These are phyloP conservation scores for Cladosporium sp. DNA, from an alignment of 2,329 filamentous ascomycete genomes.

Conservation along the genomic window DNA sequence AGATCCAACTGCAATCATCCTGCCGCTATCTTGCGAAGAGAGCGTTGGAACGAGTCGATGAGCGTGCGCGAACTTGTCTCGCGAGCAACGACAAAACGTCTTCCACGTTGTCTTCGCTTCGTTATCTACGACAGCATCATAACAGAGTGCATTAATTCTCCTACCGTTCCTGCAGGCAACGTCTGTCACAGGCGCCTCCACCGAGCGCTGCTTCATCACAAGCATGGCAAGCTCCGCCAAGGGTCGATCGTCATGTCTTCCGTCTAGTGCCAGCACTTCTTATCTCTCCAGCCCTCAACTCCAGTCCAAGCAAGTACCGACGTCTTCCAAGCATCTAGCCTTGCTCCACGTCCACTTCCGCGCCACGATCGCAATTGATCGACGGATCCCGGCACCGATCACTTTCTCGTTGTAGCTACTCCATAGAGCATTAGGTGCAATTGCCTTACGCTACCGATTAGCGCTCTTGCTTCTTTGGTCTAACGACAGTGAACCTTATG, in stretches of 20 bases:
- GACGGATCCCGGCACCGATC: slow-evolving; percentile 5
- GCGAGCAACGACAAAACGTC: too few species aligned
- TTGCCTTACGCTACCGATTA: neutral
- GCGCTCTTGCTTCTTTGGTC: neutral
- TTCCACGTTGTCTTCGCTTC: too few species aligned
- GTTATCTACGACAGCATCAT: neutral
- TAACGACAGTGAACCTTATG: neutral
- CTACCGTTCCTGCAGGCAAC: slow-evolving; percentile 1
- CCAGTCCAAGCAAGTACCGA: neutral
- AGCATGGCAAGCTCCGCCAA: slow-evolving; percentile 1
- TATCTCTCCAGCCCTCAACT: neutral
- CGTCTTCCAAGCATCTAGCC: neutral
- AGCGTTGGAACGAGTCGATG: too few species aligned
- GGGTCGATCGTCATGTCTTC: neutral
- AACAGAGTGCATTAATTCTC: neutral
- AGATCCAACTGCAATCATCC: neutral
- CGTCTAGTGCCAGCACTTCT: neutral
- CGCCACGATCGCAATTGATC: neutral
- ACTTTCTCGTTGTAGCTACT: neutral
- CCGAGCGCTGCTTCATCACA: neutral
- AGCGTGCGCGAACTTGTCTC: too few species aligned
- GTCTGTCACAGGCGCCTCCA: neutral
- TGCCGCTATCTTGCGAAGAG: neutral
- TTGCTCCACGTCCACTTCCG: slow-evolving; percentile 1
- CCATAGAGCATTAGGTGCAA: slow-evolving; percentile 1